Conservation (phyloP, 371 early-diverging fungal genomes). For the Mucor irregularis region DNA sequence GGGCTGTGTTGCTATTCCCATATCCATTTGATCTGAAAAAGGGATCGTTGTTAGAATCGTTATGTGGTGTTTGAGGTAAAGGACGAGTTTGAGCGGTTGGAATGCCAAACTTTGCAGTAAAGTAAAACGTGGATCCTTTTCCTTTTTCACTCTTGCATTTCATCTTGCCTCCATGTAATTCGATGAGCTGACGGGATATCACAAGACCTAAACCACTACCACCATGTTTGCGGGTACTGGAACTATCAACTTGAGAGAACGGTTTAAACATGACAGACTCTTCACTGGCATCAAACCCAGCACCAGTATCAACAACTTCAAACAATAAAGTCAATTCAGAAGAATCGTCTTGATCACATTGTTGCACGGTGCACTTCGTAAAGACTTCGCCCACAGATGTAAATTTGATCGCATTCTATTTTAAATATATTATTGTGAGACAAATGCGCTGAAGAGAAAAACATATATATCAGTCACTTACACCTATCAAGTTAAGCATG, state of each 20-base stretch:
- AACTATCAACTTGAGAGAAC: slow-evolving; percentile 67
- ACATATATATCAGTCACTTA: slow-evolving; percentile 24
- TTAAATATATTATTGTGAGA: too few relatives aligned
- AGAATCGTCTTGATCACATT: slow-evolving; percentile 21
- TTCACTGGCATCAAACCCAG: slow-evolving; percentile 62
- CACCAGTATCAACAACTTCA: slow-evolving; percentile 66
- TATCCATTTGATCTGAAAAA: slow-evolving; percentile 48
- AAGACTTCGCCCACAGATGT: slow-evolving; percentile 63
- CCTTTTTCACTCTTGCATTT: slow-evolving; percentile 60
- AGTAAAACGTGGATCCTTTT: slow-evolving; percentile 63
- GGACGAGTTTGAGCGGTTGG: slow-evolving; percentile 50
- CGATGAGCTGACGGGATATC: slow-evolving; percentile 61
- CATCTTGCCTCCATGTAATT: slow-evolving; percentile 64
- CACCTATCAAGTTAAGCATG: slow-evolving; percentile 56
- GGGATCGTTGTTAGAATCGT: slow-evolving; percentile 43
- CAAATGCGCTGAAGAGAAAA: too few relatives aligned
- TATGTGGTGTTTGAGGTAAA: slow-evolving; percentile 58
- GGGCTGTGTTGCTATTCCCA: slow-evolving; percentile 11
- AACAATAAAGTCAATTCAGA: slow-evolving; percentile 50
- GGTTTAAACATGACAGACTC: slow-evolving; percentile 72
- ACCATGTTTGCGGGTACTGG: slow-evolving; percentile 68
- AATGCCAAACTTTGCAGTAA: slow-evolving; percentile 57
- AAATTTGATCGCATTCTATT: slow-evolving; percentile 73
- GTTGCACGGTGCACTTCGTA: slow-evolving; percentile 56
- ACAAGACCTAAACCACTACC: slow-evolving; percentile 69